Conservation (phyloP, 768 basidiomycete genomes). For the Nevesoporus exiguus region DNA sequence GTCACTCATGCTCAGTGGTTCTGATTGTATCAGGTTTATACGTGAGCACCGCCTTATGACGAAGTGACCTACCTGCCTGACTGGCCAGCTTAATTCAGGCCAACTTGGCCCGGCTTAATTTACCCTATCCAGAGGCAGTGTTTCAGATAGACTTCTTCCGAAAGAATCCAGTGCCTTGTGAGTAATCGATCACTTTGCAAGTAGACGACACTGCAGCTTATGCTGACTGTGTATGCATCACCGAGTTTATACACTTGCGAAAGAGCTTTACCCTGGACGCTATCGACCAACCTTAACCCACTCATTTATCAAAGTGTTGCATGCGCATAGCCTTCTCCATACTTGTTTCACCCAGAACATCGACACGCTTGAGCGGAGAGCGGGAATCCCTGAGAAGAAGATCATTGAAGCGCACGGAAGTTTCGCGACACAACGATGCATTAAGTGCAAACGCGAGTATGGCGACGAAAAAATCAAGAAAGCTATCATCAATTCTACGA, state of each 20-base stretch:
- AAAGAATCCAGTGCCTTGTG: slow-evolving; percentile 75
- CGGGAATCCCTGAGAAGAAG: slow-evolving; percentile 67
- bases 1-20: not conserved
- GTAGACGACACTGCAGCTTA: not conserved
- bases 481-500: slow-evolving; percentile 52
- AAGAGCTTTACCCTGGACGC: slow-evolving; percentile 89
- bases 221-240: not conserved
- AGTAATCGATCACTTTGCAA: slow-evolving; percentile 20
- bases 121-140: slow-evolving; percentile 94
- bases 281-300: slow-evolving; percentile 88
- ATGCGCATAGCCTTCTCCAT: slow-evolving; percentile 63
- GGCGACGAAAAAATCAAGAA: slow-evolving; percentile 66
- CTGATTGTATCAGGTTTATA: slow-evolving; percentile 21
- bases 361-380: slow-evolving; percentile 85
- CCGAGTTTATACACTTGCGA: slow-evolving; percentile 84
- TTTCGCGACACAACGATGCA: slow-evolving; percentile 84
- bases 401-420: slow-evolving; percentile 96
- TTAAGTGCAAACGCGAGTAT: slow-evolving; percentile 61
- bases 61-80: not conserved
- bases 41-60: slow-evolving; percentile 17
- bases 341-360: slow-evolving; percentile 90
- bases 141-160: slow-evolving; percentile 90
- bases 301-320: slow-evolving; percentile 82
- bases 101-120: slow-evolving; percentile 69
- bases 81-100: slow-evolving; percentile 41